phyloP scores from a whole-genome alignment of 176 grass and related monocot species.

The Juncus inflexus region DNA sequence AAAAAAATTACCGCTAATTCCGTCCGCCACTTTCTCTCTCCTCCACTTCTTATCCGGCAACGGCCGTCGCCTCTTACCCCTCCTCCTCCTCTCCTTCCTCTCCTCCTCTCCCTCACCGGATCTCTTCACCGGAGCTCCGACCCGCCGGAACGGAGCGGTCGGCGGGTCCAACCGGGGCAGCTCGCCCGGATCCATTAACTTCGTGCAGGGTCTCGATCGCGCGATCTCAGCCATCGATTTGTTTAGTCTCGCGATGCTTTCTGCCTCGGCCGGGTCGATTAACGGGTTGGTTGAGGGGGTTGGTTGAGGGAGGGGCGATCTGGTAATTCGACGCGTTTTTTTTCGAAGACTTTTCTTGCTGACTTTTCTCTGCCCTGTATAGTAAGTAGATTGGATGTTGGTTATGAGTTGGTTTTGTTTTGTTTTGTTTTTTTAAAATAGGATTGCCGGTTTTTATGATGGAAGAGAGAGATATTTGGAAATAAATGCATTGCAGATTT shows the following conservation, averaged over 20 bases:
- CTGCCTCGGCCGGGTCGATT: conserved; percentile 41
- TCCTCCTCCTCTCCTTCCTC: conserved; percentile 45
- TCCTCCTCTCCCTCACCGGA: conserved; percentile 37
- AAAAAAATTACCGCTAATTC: conserved; percentile 9
- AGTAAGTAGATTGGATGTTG: conserved; percentile 14
- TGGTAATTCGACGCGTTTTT: no score
- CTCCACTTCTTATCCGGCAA: conserved; percentile 86
- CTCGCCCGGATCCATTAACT: conserved; percentile 66
- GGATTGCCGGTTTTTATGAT: no score
- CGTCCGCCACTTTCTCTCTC: conserved; percentile 41
- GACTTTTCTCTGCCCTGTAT: conserved; percentile 79
- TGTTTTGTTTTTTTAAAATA: no score
- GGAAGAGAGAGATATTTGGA: no score
- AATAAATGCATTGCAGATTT: no score
- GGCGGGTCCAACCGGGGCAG: conserved; percentile 75
- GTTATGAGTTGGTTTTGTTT: no score
- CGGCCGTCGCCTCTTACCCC: conserved; percentile 50
- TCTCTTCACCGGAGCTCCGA: conserved; percentile 51
- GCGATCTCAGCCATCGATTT: conserved; percentile 53
- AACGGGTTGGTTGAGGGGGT: conserved; percentile 6
- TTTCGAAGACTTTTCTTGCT: conserved; percentile 82
- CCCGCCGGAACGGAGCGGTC: conserved; percentile 73
- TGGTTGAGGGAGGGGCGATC: no score
- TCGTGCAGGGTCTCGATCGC: conserved; percentile 55
- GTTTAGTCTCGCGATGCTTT: conserved; percentile 62